Evolutionary conservation across 768 basidiomycete species (phyloP), one percentile per base, ranked within the genome.

Genomic region (Podaxis sp.): DNA sequence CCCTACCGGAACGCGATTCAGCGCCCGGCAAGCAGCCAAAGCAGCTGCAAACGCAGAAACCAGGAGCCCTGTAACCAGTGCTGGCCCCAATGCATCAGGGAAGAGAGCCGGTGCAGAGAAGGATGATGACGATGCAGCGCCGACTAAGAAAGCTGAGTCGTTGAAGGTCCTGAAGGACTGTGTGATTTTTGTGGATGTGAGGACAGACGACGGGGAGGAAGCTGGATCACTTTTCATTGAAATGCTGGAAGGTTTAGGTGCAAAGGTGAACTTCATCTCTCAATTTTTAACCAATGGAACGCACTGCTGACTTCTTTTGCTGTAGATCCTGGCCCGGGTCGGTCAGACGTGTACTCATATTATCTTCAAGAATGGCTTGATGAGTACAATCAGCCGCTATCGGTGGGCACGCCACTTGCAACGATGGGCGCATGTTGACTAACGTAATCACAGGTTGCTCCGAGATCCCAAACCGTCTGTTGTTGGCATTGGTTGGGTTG

Each of bases 401-500:
- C 80, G 87, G 87, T 89, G 59, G 61, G 79, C 72, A 36, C 18
- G 18, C 11, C 21, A 51, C 32, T 52, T 63, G 6, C 2, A 14
- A 21, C 4, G 16, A n/a, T 44, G 48, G 53, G 48, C 21, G 46
- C 32, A 61, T 23, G 48, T 55, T 16, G 28, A 32, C 44, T 38
- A 2, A 57, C 3, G 36, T 59, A 18, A 27, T 16, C 13, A 13
- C 36, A 90, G 89, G 55, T 68, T 85, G 51, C 74, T 91, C 23
- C 76, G 83, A 48, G 87, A 91, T 42, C 90, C 82, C 71, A 67
- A 87, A 67, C 93, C 93, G 0, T 64, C 75, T 25, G 86, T 93
- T 14, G 89, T 96, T 14, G 90, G 91, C 6, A 91, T 94, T 65
- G 88, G 85, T 16, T 95, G 93, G 93, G 89, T 95, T 4, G 90